A percentile compares a stretch with the other conserved stretches of the same genome.
Evolutionary conservation across 805 yeast species (phyloP).

Genomic region (Ogataea thermomethanolica): DNA sequence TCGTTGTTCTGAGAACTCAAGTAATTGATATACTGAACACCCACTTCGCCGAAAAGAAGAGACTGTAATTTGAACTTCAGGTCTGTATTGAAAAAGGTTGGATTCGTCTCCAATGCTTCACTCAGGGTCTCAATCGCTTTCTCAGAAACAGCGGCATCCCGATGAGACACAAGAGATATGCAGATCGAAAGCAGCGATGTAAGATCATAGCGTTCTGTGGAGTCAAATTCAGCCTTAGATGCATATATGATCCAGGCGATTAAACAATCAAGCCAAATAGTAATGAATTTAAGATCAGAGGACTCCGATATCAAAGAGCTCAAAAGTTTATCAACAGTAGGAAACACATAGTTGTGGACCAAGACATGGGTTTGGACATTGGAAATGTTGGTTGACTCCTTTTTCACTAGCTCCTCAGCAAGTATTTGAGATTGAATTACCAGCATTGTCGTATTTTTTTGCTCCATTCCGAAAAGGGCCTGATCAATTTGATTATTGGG

Average conservation of each 20-base stretch:
- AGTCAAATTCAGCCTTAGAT: slow-evolving; percentile 35
- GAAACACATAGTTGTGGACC: slow-evolving; percentile 36
- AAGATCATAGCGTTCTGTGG: slow-evolving; percentile 28
- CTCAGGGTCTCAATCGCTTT: slow-evolving; percentile 36
- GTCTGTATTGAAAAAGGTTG: slow-evolving; percentile 36
- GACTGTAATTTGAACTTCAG: slow-evolving; percentile 31
- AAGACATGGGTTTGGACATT: slow-evolving; percentile 34
- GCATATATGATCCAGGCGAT: slow-evolving; percentile 38
- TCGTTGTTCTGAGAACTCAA: slow-evolving; percentile 31
- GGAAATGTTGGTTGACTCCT: slow-evolving; percentile 27
- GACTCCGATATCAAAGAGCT: background rate
- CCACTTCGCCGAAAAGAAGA: slow-evolving; percentile 46
- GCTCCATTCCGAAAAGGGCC: slow-evolving; percentile 4
- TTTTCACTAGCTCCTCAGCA: slow-evolving; percentile 49
- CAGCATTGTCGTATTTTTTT: slow-evolving; percentile 12
- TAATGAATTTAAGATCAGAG: slow-evolving; percentile 8
- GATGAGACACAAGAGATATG: slow-evolving; percentile 19
- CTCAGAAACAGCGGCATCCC: slow-evolving; percentile 13
- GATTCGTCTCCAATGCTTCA: slow-evolving; percentile 46
- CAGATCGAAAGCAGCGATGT: slow-evolving; percentile 14
- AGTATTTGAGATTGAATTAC: slow-evolving; percentile 42
- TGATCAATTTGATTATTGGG: background rate
- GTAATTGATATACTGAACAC: slow-evolving; percentile 35
- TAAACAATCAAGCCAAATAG: slow-evolving; percentile 31
- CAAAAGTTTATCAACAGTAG: slow-evolving; percentile 29